A percentile compares a stretch with the other conserved stretches of the same genome.
Conservation (phyloP, 495 filamentous ascomycete genomes). For the Cladorrhinum samala region DNA sequence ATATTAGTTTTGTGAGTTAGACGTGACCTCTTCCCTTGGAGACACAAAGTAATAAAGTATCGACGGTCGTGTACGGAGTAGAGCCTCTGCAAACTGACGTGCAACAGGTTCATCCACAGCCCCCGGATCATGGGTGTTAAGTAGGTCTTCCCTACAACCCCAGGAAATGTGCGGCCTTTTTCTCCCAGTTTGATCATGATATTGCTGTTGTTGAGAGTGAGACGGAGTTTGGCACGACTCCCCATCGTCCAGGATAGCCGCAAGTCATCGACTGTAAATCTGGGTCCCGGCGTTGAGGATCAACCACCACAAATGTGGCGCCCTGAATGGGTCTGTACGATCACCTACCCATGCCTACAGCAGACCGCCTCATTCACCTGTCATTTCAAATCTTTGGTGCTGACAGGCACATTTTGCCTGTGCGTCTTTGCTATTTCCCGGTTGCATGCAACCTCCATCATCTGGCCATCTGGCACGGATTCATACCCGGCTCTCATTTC, state of each 20-base stretch:
- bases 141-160: too few species aligned
- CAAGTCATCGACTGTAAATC: conserved; percentile 9
- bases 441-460: background rate
- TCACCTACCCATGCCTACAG: background rate
- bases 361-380: conserved; percentile 2
- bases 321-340: conserved; percentile 8
- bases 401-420: background rate
- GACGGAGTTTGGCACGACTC: background rate
- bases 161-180: too few species aligned
- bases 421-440: background rate
- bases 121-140: too few species aligned
- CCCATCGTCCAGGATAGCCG: conserved; percentile 12
- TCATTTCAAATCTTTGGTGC: conserved; percentile 1
- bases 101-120: too few species aligned
- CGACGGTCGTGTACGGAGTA: too few species aligned
- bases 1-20: background rate
- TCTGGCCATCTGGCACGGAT: background rate
- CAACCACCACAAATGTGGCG: conserved; percentile 10
- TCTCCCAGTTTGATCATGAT: too few species aligned
- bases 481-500: background rate
- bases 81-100: too few species aligned
- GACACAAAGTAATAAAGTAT: too few species aligned
- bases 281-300: conserved; percentile 11
- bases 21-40: background rate
- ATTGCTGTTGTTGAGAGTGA: background rate